Base-by-base conservation (phyloP, 202 grass and related monocot genomes). In the Elaeis oleifera region DNA sequence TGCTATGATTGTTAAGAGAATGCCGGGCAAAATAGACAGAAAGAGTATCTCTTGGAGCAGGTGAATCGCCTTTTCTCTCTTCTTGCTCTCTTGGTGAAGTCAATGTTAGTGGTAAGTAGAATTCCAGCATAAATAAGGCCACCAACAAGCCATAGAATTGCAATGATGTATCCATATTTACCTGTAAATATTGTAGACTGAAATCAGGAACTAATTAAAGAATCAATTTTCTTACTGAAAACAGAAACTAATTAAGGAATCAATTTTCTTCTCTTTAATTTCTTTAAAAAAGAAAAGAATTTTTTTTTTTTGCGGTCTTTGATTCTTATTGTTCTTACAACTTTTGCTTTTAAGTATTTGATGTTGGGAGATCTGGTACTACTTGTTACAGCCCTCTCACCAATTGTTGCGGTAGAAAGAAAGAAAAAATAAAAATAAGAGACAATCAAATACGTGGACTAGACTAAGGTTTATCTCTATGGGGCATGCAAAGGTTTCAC, bases 181-280 rank as follows among this genome's bases (percentile, higher is more conserved):
- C 94, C 94, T 58, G 88, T 97, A 82, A 89, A 97, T 72, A 97
- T 63, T 61, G 65, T 80, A 5, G 94, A 97, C 94, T 97, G 94
- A 71, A 84, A 85, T 74, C 69, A 22, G n/a, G 49, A 84, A 85
- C 54, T 5, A 26, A 74, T 28, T 31, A 78, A 70, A 48, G 74
- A 57, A 67, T 63, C 54, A 59, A 57, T 66, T 19, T 67, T 58
- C 23, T 20, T 20, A 20, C 20, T 20, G 20, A 20, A 20, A 20
- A 20, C 20, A 20, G 20, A 20, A 20, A 20, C 20, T 20, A 20
- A 20, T 20, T 20, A 20, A 20, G 20, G 20, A 20, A 20, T 20
- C 20, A 20, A 20, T 20, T 20, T 20, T 20, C 20, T 2, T 62
- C 14, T 74, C 1, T 50, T 49, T n/a, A 0, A 3, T 44, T 25